Percentiles rank a stretch among this genome's conserved stretches.
Evolutionary conservation across 306 rosid species (phyloP).

Genomic region (Dalbergia cochinchinensis): DNA sequence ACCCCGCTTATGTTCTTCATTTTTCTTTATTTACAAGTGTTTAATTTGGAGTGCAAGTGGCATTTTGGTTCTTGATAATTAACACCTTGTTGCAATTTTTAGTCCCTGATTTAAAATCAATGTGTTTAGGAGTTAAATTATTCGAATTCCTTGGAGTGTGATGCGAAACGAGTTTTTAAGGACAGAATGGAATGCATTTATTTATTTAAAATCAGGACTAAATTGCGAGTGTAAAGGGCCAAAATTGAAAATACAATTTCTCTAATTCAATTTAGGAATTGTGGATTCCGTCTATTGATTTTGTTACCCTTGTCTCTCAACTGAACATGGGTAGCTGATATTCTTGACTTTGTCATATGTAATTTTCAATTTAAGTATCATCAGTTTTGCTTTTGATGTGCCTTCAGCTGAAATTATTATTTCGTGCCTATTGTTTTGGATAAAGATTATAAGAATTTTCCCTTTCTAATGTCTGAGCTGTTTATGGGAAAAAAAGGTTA

Average conservation of each 20-base stretch:
- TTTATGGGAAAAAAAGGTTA: neutral
- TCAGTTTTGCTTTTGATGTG: slow-evolving; percentile 39
- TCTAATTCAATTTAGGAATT: neutral
- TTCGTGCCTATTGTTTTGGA: slow-evolving; percentile 34
- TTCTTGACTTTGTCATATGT: slow-evolving; percentile 20
- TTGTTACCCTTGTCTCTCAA: slow-evolving; percentile 28
- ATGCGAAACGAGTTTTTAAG: slow-evolving; percentile 12
- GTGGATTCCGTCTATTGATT: neutral
- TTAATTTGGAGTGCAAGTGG: neutral
- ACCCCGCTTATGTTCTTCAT: neutral
- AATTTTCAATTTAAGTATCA: slow-evolving; percentile 25
- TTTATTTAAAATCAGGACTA: neutral
- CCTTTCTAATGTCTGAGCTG: neutral
- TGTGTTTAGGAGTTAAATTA: slow-evolving; percentile 20
- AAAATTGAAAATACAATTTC: neutral
- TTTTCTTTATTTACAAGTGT: neutral
- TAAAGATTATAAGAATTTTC: neutral
- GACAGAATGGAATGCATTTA: neutral
- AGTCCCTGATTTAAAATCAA: neutral
- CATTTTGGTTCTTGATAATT: no score
- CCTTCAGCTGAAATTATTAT: slow-evolving; percentile 37
- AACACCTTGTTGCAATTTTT: neutral
- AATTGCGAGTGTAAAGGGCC: slow-evolving; percentile 25
- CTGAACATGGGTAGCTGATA: slow-evolving; percentile 33
- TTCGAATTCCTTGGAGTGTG: neutral